These are phyloP conservation scores for Blastomyces emzantsi DNA, from an alignment of 2,329 filamentous ascomycete genomes.

Conservation along the genomic window DNA sequence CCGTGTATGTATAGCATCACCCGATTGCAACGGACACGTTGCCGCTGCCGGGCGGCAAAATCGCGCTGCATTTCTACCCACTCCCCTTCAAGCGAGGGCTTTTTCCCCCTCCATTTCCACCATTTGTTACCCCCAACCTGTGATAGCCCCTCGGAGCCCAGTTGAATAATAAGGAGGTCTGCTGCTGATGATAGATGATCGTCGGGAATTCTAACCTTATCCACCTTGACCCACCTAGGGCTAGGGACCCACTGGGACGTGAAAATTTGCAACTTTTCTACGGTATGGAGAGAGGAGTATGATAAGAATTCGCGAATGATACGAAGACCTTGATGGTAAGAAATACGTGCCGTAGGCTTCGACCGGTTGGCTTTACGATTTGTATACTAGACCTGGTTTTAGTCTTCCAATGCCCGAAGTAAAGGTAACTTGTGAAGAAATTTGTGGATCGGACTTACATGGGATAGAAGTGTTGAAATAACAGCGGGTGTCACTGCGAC, in stretches of 20 bases:
- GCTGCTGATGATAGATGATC: constrained; percentile 59
- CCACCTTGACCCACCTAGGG: constrained; percentile 76
- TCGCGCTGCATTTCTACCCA: constrained; percentile 95
- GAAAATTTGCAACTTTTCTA: constrained; percentile 89
- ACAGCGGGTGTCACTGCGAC: constrained; percentile 81
- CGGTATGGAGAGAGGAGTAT: constrained; percentile 77
- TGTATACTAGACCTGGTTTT: constrained; percentile 54
- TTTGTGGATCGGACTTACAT: constrained; percentile 50
- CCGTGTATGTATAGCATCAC: constrained; percentile 94
- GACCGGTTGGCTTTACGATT: constrained; percentile 65
- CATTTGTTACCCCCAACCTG: constrained; percentile 72
- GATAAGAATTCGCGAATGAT: constrained; percentile 78
- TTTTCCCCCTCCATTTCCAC: constrained; percentile 75
- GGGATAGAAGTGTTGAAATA: constrained; percentile 74
- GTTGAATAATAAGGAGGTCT: constrained; percentile 56
- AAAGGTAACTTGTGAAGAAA: neutral
- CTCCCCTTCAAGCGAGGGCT: constrained; percentile 63
- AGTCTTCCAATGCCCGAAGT: constrained; percentile 10
- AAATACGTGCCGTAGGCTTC: constrained; percentile 81
- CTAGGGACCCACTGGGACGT: constrained; percentile 86
- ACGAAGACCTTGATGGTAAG: constrained; percentile 86
- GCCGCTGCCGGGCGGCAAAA: constrained; percentile 60
- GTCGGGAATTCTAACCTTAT: constrained; percentile 57
- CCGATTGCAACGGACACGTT: constrained; percentile 53
- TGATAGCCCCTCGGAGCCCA: constrained; percentile 66